Conservation (phyloP, 78 protist species). For the Cavenderia fasciculata region DNA sequence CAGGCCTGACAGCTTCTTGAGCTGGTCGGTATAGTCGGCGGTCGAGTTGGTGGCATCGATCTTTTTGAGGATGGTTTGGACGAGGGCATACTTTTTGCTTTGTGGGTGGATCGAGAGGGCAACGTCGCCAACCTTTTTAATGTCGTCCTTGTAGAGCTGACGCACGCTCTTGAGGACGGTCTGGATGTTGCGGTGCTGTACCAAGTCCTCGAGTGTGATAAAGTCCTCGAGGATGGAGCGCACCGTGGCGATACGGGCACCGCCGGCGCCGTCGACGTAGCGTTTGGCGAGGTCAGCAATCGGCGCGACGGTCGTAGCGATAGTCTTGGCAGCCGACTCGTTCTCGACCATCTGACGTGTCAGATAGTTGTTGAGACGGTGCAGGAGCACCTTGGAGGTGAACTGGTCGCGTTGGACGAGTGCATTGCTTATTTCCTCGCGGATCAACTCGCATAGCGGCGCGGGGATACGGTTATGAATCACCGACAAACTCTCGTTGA, state of each 20-base stretch:
- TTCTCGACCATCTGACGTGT: conserved; percentile 15
- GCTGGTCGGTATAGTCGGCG: conserved; percentile 14
- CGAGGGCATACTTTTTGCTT: conserved; percentile 22
- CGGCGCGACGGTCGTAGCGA: conserved; percentile 11
- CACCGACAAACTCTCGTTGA: conserved; percentile 70
- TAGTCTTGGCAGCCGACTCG: conserved; percentile 25
- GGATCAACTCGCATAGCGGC: conserved; percentile 33
- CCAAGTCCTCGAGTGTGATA: neutral
- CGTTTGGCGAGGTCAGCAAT: conserved; percentile 3
- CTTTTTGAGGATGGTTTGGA: conserved; percentile 14
- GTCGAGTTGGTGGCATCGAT: neutral
- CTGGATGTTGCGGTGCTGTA: conserved; percentile 31
- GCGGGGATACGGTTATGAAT: conserved; percentile 83
- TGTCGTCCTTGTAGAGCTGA: conserved; percentile 34
- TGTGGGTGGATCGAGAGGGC: conserved; percentile 57
- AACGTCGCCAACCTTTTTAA: conserved; percentile 17
- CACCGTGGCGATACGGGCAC: neutral
- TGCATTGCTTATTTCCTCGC: conserved; percentile 9
- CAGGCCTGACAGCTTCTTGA: conserved; percentile 15
- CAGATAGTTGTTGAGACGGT: neutral
- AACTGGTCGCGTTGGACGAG: neutral
- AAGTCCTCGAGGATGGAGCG: conserved; percentile 51
- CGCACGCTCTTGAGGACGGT: conserved; percentile 41
- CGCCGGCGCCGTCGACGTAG: conserved; percentile 31
- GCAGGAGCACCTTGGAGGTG: neutral